Evolutionary conservation across 2,329 filamentous ascomycete species (phyloP), one percentile per base, ranked within the genome.

Genomic region (Neonectria magnoliae): DNA sequence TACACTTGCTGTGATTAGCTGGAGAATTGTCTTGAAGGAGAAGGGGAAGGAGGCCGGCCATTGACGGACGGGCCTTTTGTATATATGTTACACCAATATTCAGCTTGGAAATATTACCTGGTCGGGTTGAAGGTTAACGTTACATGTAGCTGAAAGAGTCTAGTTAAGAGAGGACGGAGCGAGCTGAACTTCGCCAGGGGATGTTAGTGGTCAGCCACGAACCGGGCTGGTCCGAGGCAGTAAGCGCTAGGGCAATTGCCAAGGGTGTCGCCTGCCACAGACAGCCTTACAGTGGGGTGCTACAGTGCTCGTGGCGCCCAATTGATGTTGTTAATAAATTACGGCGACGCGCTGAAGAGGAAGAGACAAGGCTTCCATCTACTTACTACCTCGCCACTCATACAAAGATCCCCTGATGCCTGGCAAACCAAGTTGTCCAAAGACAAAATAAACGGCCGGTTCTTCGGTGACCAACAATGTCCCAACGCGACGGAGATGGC

Each of bases 11-110:
- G 27, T 5, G 31, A 22, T 6, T 16, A 27, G n/a, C 48, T 47
- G 22, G n/a, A 31, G n/a, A 13, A 13, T 7, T 13, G 27, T n/a
- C 47, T 38, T 14, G 41, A 33, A 16, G 42, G n/a, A 22, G 44
- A 33, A 29, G 29, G 14, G 13, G 13, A 54, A 42, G 10, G 20
- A 22, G 59, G 57, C 29, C 20, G 5, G 38, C 38, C 25, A 33
- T 18, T 22, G 29, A 18, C n/a, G 53, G 41, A 18, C 20, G 50
- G 57, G 54, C 48, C n/a, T 57, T 63, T 71, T 63, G 48, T 71
- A 61, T 64, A 71, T 45, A 57, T 11, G 25, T 38, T n/a, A 6
- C 22, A 33, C 31, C 22, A 45, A 42, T 36, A 5, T 48, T 31
- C 33, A 56, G 38, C 48, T 54, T 57, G 48, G 66, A 50, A 51